These are phyloP conservation scores for Mediolabrus comicus DNA, from an alignment of 108 stramenopile species.

Conservation along the genomic window DNA sequence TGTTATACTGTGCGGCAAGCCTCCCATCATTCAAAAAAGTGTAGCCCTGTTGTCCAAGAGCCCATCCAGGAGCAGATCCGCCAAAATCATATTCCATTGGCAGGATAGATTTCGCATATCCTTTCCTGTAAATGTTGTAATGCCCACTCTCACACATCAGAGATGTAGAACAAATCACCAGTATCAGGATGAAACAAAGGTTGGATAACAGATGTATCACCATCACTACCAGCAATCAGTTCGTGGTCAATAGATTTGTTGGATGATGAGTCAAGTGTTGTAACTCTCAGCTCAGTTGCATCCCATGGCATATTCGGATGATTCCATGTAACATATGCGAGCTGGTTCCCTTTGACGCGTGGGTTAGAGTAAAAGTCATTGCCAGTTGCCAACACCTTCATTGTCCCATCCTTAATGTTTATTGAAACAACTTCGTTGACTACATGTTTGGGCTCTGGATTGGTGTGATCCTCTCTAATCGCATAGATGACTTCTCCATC, in stretches of 20 bases:
- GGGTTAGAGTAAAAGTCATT: conserved; percentile 73
- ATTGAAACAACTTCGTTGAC: conserved; percentile 66
- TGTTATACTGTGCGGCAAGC: conserved; percentile 51
- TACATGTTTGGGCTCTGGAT: conserved; percentile 53
- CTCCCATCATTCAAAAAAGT: conserved; percentile 59
- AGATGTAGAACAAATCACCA: conserved; percentile 63
- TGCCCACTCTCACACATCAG: conserved; percentile 63
- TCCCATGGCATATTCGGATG: conserved; percentile 91
- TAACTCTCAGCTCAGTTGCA: conserved; percentile 51
- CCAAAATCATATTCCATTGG: conserved; percentile 66
- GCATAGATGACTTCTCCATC: conserved; percentile 33
- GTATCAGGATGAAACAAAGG: conserved; percentile 59
- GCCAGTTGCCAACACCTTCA: conserved; percentile 58
- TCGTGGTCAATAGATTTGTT: conserved; percentile 21
- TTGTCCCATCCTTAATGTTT: conserved; percentile 23
- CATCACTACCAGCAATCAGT: conserved; percentile 58
- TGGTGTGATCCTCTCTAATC: conserved; percentile 44
- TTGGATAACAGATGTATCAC: conserved; percentile 66
- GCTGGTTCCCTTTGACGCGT: conserved; percentile 42
- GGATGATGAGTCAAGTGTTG: conserved; percentile 14
- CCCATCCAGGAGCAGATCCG: conserved; percentile 67
- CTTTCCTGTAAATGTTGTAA: conserved; percentile 64
- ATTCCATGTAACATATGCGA: conserved; percentile 75
- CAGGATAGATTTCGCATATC: conserved; percentile 17
- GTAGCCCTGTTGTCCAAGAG: conserved; percentile 60